Conservation (phyloP, 1,284 basidiomycete species). For the Moesziomyces sp. region DNA sequence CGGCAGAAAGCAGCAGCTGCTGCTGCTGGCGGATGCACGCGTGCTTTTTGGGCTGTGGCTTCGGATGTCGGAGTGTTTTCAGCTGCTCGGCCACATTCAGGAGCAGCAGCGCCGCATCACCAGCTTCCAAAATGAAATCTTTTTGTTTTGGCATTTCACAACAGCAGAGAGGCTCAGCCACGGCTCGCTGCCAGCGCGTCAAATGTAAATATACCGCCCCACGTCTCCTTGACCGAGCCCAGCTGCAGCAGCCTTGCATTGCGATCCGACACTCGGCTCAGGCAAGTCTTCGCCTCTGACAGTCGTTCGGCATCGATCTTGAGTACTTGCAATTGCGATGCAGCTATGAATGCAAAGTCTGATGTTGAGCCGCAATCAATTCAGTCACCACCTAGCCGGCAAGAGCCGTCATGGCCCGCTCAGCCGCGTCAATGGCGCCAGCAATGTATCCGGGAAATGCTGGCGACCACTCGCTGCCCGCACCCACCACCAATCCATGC, state of each 20-base stretch:
- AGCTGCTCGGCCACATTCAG: not conserved
- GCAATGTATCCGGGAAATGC: constrained; percentile 4
- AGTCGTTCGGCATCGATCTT: no score
- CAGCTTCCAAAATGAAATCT: constrained; percentile 1
- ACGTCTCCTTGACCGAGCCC: no score
- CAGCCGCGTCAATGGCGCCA: constrained; percentile 6
- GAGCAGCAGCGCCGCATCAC: not conserved
- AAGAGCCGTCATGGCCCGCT: constrained; percentile 1
- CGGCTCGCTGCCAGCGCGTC: constrained; percentile 12
- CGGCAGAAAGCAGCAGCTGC: constrained; percentile 2
- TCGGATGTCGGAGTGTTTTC: constrained; percentile 18
- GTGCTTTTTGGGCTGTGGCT: constrained; percentile 1
- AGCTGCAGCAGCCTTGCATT: no score
- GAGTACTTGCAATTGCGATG: no score
- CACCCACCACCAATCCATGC: not conserved
- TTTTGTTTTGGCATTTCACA: not conserved
- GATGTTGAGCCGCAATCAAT: no score
- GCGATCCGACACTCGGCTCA: no score
- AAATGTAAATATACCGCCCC: not conserved
- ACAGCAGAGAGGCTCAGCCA: no score
- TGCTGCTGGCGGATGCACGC: not conserved
- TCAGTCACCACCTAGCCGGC: no score
- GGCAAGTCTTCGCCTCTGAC: no score
- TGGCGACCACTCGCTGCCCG: constrained; percentile 4
- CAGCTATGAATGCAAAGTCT: no score